Evolutionary conservation across 352 stramenopile species (phyloP).

Genomic region (Globisporangium spiculum): DNA sequence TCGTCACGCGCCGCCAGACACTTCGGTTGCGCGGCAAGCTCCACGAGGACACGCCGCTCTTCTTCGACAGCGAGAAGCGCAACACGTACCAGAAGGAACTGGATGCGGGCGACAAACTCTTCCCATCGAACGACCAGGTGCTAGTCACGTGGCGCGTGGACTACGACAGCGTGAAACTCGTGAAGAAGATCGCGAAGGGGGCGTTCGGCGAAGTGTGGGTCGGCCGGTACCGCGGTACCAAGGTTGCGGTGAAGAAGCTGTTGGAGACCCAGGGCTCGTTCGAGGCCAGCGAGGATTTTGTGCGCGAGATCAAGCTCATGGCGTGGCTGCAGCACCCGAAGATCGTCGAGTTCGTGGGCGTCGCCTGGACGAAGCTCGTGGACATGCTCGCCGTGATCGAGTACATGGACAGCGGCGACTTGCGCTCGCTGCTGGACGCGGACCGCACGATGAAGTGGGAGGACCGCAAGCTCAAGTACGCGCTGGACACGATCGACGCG

Average conservation of each 20-base stretch:
- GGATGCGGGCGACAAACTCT: constrained; percentile 53
- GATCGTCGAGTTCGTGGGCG: constrained; percentile 64
- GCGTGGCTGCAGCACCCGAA: constrained; percentile 68
- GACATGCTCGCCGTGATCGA: constrained; percentile 70
- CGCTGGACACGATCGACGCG: constrained; percentile 59
- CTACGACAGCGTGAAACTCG: constrained; percentile 62
- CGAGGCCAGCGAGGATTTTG: constrained; percentile 57
- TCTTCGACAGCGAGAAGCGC: constrained; percentile 66
- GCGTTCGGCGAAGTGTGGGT: constrained; percentile 75
- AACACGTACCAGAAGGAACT: constrained; percentile 59
- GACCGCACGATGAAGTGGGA: constrained; percentile 27
- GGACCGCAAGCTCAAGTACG: constrained; percentile 48
- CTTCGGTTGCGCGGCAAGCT: constrained; percentile 44
- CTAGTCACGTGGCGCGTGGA: constrained; percentile 71
- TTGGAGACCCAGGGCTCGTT: constrained; percentile 42
- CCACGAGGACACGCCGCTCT: constrained; percentile 70
- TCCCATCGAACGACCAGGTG: constrained; percentile 67
- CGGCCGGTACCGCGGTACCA: constrained; percentile 52
- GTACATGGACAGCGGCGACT: constrained; percentile 66
- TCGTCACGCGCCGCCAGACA: constrained; percentile 32
- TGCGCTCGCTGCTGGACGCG: constrained; percentile 50
- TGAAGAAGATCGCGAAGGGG: constrained; percentile 62
- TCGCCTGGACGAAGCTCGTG: constrained; percentile 65
- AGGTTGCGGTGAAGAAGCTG: constrained; percentile 61
- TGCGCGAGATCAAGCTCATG: constrained; percentile 71